Evolutionary conservation across 305 asterid genomes (phyloP).

Genomic region (Withania somnifera): DNA sequence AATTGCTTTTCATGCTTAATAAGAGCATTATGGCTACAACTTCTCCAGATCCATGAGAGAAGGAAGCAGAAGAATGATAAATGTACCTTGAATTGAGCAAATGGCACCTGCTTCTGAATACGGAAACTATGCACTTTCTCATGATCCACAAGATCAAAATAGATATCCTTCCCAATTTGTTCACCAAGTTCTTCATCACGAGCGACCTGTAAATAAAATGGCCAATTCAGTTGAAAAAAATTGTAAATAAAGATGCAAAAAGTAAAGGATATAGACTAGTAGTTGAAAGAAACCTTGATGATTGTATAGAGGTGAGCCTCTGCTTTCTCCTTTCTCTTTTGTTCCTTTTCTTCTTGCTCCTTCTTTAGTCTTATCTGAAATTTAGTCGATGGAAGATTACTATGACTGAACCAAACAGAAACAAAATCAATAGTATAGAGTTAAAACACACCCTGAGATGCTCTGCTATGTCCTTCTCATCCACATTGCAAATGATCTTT

Average conservation of each 20-base stretch:
- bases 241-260: neutral
- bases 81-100: conserved; percentile 16
- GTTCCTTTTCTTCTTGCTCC: conserved; percentile 23
- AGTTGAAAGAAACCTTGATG: conserved; percentile 12
- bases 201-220: conserved; percentile 13
- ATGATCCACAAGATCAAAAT: conserved; percentile 22
- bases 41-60: neutral
- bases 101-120: conserved; percentile 18
- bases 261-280: neutral
- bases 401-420: neutral
- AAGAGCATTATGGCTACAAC: neutral
- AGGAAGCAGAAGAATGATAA: neutral
- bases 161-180: conserved; percentile 19
- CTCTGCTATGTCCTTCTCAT: conserved; percentile 46
- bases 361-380: conserved; percentile 16
- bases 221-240: neutral
- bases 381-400: neutral
- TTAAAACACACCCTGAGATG: conserved; percentile 38
- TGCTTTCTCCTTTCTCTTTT: conserved; percentile 18
- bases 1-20: neutral
- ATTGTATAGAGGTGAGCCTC: conserved; percentile 21
- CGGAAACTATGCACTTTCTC: conserved; percentile 20
- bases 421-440: neutral
- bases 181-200: conserved; percentile 13
- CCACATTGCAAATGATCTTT: conserved; percentile 46